Base-by-base conservation (phyloP, 805 yeast species). In the Candida fluviatilis region DNA sequence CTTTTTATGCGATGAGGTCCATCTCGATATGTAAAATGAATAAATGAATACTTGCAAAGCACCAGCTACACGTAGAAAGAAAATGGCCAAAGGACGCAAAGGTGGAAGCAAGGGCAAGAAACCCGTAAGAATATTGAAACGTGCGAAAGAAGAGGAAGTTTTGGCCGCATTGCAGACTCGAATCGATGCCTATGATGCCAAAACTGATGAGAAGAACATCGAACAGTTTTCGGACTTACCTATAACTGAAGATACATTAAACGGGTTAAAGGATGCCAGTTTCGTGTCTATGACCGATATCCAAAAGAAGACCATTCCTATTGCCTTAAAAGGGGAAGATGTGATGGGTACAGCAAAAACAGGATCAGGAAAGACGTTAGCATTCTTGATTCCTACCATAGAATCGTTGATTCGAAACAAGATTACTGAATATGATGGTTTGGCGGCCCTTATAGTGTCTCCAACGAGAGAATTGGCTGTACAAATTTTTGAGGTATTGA, bases 391-490 rank as follows among this genome's bases (percentile, higher is more conserved):
- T 32, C 97, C 97, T 1, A 74, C 85, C 12, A 62, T 90, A 6
- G 90, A 83, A 52, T 78, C 78, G 36, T 66, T 89, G 39, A 73
- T 76, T 41, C 73, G 80, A 43, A 80, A 81, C 49, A 72, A 73
- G 38, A 87, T 95, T 83, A 80, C 87, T 34, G 93, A 82, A 45
- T 70, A 63, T 49, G 97, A 89, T 57, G 96, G 96, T 1, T 67
- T 90, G 28, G 96, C 95, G 4, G 96, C 95, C 0, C 66, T 89
- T 41, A 78, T 89, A 17, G 79, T 89, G n/a, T 80, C 95, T 1
- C 96, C 97, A 4, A 89, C 96, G 0, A 75, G 97, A 58, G 97
- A 89, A 54, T 64, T 89, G 49, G 96, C 96, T 0, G 80, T 87
- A 45, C 97, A 89, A 62, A 89, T 83, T 18, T 89, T 89, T 51